Conservation (phyloP, 1,139 yeast species). For the Yamadazyma pseudoaaseri region DNA sequence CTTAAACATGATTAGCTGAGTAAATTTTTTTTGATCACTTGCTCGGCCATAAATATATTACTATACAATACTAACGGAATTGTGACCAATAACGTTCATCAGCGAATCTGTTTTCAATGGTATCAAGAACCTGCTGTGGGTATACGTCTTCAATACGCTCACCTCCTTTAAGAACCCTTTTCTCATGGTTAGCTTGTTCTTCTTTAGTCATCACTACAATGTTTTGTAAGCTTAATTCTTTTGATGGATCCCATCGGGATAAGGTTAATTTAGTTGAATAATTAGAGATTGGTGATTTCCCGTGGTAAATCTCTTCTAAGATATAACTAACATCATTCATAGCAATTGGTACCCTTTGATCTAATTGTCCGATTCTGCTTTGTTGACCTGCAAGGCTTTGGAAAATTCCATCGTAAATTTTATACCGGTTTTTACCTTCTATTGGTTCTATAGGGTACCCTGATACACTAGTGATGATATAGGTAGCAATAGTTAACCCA, state of each 20-base stretch:
- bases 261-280: slow-evolving; percentile 75
- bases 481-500: slow-evolving; percentile 86
- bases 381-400: slow-evolving; percentile 88
- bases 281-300: slow-evolving; percentile 87
- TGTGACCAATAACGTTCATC: slow-evolving; percentile 75
- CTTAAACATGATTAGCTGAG: background rate
- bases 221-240: slow-evolving; percentile 61
- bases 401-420: slow-evolving; percentile 76
- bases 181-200: slow-evolving; percentile 80
- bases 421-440: slow-evolving; percentile 87
- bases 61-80: slow-evolving; percentile 25
- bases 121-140: slow-evolving; percentile 53
- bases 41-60: background rate
- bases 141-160: slow-evolving; percentile 65
- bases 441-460: slow-evolving; percentile 88
- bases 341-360: slow-evolving; percentile 73
- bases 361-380: slow-evolving; percentile 65
- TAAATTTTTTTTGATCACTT: background rate
- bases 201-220: slow-evolving; percentile 86
- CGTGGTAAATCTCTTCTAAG: slow-evolving; percentile 90
- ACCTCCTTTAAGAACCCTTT: slow-evolving; percentile 64
- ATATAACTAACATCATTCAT: slow-evolving; percentile 75
- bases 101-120: slow-evolving; percentile 61
- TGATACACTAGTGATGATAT: slow-evolving; percentile 72
- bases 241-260: slow-evolving; percentile 76